phyloP scores from a whole-genome alignment of 2,329 filamentous ascomycete genomes.

The Diplocarpon mali region DNA sequence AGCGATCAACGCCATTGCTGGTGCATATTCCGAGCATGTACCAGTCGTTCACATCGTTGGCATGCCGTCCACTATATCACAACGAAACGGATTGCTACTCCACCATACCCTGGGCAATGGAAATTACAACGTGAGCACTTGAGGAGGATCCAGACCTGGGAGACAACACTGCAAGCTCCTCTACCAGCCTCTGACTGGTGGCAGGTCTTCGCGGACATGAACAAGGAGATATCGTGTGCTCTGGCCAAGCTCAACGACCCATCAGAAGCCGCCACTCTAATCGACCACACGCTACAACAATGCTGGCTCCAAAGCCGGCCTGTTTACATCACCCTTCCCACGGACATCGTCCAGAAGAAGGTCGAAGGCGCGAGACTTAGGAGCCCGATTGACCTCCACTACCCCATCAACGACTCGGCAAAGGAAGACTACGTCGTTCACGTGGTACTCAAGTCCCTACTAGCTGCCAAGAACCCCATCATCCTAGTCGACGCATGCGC shows the following conservation, averaged over 20 bases:
- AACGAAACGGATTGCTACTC: slow-evolving; percentile 36
- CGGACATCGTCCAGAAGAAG: slow-evolving; percentile 68
- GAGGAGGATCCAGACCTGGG: background rate
- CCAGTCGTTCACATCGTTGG: slow-evolving; percentile 57
- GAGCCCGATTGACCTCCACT: slow-evolving; percentile 56
- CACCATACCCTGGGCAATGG: slow-evolving; percentile 69
- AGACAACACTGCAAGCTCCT: background rate
- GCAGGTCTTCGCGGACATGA: slow-evolving; percentile 64
- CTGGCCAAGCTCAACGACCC: too few species aligned
- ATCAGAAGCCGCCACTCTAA: too few species aligned
- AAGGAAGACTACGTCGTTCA: slow-evolving; percentile 76
- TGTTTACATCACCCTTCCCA: slow-evolving; percentile 75
- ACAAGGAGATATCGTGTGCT: too few species aligned
- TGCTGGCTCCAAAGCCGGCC: slow-evolving; percentile 66
- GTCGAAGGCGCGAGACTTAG: slow-evolving; percentile 62
- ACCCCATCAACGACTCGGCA: slow-evolving; percentile 54
- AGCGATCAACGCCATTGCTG: slow-evolving; percentile 61
- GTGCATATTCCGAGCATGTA: slow-evolving; percentile 65
- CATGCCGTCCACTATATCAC: slow-evolving; percentile 36
- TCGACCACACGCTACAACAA: too few species aligned
- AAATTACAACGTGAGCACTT: slow-evolving; percentile 51
- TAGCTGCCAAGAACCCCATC: slow-evolving; percentile 61
- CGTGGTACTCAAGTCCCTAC: slow-evolving; percentile 62
- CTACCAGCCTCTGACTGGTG: background rate
- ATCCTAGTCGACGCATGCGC: slow-evolving; percentile 78